phyloP scores from a whole-genome alignment of 306 rosid genomes.

The Argentina anserina region DNA sequence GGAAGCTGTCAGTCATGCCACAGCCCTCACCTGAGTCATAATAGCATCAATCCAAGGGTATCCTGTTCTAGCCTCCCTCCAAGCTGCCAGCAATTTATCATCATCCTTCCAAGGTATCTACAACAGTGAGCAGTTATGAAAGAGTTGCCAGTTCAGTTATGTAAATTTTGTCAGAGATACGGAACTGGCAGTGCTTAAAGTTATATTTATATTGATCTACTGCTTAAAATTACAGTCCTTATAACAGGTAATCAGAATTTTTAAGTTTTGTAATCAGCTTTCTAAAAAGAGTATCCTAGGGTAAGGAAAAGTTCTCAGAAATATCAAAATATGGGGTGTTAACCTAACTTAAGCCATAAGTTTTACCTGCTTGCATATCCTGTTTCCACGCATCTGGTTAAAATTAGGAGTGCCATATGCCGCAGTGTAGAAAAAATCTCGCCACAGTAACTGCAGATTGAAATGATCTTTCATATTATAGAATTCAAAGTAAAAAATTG shows the following conservation, averaged over 20 bases:
- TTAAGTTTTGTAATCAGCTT: too few species aligned
- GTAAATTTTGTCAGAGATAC: background rate
- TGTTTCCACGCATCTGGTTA: constrained; percentile 71
- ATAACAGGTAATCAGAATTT: background rate
- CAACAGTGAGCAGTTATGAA: constrained; percentile 9
- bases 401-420: constrained; percentile 94
- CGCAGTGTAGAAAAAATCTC: constrained; percentile 86
- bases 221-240: background rate
- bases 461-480: constrained; percentile 30
- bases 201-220: too few species aligned
- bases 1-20: constrained; percentile 9
- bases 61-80: constrained; percentile 91
- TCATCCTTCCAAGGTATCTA: constrained; percentile 90
- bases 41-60: constrained; percentile 98
- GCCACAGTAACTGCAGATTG: constrained; percentile 67
- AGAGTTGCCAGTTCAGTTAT: background rate
- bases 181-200: background rate
- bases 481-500: constrained; percentile 1
- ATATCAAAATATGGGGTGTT: background rate
- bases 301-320: background rate
- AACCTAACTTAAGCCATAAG: background rate
- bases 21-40: constrained; percentile 72
- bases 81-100: constrained; percentile 64
- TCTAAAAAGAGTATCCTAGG: background rate
- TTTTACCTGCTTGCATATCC: constrained; percentile 88